Percentiles rank a stretch among this genome's conserved stretches.
Evolutionary conservation across 768 basidiomycete genomes (phyloP).

Genomic region (Psilocybe cubensis): DNA sequence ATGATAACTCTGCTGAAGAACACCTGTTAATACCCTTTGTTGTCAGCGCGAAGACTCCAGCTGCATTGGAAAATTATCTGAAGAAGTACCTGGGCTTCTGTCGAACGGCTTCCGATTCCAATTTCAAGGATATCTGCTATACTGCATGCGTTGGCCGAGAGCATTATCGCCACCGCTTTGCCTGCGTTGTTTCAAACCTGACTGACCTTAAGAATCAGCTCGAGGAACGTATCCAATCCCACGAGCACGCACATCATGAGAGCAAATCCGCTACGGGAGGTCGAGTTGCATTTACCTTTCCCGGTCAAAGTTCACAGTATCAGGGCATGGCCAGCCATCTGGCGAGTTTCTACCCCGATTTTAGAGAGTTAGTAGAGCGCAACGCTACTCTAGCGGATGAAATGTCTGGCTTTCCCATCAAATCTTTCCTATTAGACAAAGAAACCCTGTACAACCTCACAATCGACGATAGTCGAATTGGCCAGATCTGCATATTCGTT

Average conservation of each 20-base stretch:
- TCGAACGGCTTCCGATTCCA: neutral
- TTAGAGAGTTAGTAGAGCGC: conserved; percentile 19
- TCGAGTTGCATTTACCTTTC: conserved; percentile 29
- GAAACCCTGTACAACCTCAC: neutral
- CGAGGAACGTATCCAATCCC: conserved; percentile 3
- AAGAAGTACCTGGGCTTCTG: conserved; percentile 28
- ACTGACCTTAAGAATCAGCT: conserved; percentile 24
- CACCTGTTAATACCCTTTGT: conserved; percentile 19
- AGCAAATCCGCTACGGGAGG: neutral
- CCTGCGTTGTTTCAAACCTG: conserved; percentile 24
- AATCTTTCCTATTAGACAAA: conserved; percentile 22
- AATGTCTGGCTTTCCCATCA: conserved; percentile 23
- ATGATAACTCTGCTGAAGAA: neutral
- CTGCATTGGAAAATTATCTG: conserved; percentile 25
- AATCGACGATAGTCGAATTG: conserved; percentile 22
- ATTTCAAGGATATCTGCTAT: conserved; percentile 30
- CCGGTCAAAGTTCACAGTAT: conserved; percentile 35
- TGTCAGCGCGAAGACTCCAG: conserved; percentile 30
- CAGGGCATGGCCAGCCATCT: conserved; percentile 30
- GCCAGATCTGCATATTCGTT: conserved; percentile 34
- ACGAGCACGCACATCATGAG: neutral
- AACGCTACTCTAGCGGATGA: conserved; percentile 14
- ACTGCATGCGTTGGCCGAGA: conserved; percentile 34
- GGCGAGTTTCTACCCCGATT: conserved; percentile 17
- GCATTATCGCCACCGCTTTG: conserved; percentile 30